A percentile compares a stretch with the other conserved stretches of the same genome.
These are phyloP conservation scores for Firmiana major DNA, from an alignment of 345 rosid genomes.

Conservation along the genomic window DNA sequence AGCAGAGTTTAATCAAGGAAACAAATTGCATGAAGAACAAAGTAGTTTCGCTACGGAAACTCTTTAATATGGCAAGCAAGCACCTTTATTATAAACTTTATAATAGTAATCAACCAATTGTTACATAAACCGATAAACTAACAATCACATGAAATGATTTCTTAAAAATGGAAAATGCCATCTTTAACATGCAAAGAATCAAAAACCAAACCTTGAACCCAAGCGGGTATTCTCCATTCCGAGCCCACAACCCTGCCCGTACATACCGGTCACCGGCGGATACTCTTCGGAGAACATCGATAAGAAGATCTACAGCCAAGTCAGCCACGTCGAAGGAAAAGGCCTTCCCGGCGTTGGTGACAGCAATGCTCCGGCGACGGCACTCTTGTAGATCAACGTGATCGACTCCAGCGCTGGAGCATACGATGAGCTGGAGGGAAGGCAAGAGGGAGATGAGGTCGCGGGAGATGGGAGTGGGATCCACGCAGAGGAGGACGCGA, in stretches of 20 bases:
- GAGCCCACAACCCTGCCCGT: conserved; percentile 29
- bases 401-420: conserved; percentile 27
- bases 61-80: neutral
- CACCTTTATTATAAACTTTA: neutral
- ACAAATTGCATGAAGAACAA: neutral
- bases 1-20: neutral
- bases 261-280: conserved; percentile 32
- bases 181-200: neutral
- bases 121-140: neutral
- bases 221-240: conserved; percentile 27
- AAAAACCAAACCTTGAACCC: conserved; percentile 34
- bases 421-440: conserved; percentile 19
- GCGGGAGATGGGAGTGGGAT: conserved; percentile 27
- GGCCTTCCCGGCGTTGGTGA: conserved; percentile 35
- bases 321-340: conserved; percentile 43
- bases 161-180: neutral
- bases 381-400: conserved; percentile 43
- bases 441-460: conserved; percentile 29
- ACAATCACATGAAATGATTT: neutral
- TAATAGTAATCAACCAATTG: neutral
- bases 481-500: conserved; percentile 5
- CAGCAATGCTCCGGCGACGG: conserved; percentile 33
- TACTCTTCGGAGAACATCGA: conserved; percentile 35
- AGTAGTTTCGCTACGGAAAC: neutral
- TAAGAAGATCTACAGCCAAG: conserved; percentile 36